Conservation (phyloP, 139 green algal species). For the Nannochloris sp. region DNA sequence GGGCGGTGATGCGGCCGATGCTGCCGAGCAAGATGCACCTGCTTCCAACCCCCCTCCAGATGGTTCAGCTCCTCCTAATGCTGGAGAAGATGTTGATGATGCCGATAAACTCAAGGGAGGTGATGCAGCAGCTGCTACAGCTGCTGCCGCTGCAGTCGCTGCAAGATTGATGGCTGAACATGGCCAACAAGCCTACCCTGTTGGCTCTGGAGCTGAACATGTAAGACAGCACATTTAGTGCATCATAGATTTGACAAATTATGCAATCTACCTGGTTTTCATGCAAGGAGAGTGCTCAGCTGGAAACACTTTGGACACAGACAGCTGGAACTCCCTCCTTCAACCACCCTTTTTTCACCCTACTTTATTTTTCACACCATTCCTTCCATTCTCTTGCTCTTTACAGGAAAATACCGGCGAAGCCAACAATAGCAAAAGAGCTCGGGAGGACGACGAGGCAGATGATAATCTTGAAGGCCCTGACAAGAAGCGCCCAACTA, state of each 20-base stretch:
- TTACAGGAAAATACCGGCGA: background rate
- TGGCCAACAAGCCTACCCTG: slow-evolving; percentile 1
- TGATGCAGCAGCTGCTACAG: slow-evolving; percentile 1
- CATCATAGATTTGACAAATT: too few relatives aligned
- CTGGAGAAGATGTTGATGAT: background rate
- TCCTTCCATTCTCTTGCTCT: background rate
- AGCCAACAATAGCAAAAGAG: slow-evolving; percentile 26
- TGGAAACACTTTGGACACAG: too few relatives aligned
- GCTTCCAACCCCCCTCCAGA: background rate
- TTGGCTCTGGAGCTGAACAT: slow-evolving; percentile 9
- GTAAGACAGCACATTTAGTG: background rate
- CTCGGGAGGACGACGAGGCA: slow-evolving; percentile 27
- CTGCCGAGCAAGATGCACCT: background rate
- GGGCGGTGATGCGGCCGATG: background rate
- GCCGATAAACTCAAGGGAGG: background rate
- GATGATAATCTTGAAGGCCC: slow-evolving; percentile 17
- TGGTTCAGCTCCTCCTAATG: background rate
- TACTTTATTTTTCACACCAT: background rate
- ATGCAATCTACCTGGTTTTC: too few relatives aligned
- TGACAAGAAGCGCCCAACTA: slow-evolving; percentile 25
- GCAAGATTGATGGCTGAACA: slow-evolving; percentile 15
- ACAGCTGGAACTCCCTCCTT: too few relatives aligned
- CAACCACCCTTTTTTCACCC: too few relatives aligned
- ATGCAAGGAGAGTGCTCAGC: too few relatives aligned
- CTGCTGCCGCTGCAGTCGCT: slow-evolving; percentile 16